A percentile compares a stretch with the other conserved stretches of the same genome.
Conservation (phyloP, 768 basidiomycete species). For the Collybiopsis luxurians region DNA sequence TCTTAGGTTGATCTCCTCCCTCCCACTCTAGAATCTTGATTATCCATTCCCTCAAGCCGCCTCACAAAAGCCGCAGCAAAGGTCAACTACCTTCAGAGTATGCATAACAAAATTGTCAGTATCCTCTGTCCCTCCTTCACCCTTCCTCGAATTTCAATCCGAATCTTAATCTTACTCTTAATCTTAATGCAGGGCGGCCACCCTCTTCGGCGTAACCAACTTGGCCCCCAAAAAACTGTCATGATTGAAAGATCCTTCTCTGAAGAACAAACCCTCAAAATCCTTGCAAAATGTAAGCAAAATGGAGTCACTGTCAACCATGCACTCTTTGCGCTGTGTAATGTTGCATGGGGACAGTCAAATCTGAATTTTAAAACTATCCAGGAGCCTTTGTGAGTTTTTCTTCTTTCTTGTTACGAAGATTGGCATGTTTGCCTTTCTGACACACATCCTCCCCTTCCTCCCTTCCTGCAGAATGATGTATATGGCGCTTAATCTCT, state of each 20-base stretch:
- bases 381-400: conserved; percentile 20
- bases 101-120: conserved; percentile 17
- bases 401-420: not conserved
- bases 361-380: conserved; percentile 20
- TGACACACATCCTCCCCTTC: too few relatives aligned
- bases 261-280: conserved; percentile 33
- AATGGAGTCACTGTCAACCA: conserved; percentile 61
- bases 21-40: conserved; percentile 23
- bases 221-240: conserved; percentile 30
- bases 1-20: conserved; percentile 20
- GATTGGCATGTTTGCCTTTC: too few relatives aligned
- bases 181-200: conserved; percentile 49
- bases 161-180: not conserved
- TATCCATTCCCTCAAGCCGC: conserved; percentile 14
- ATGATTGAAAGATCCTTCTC: conserved; percentile 27
- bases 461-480: conserved; percentile 41
- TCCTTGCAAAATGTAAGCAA: conserved; percentile 56
- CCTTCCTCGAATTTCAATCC: not conserved
- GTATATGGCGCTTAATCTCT: conserved; percentile 68
- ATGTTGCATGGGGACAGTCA: conserved; percentile 51
- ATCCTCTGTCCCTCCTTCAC: too few relatives aligned
- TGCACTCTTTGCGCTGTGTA: conserved; percentile 56
- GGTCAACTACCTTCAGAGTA: conserved; percentile 45
- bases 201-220: conserved; percentile 39
- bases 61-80: conserved; percentile 36